A percentile compares a stretch with the other conserved stretches of the same genome.
phyloP scores from a whole-genome alignment of 306 rosid genomes.

The Dalbergia cultrata region DNA sequence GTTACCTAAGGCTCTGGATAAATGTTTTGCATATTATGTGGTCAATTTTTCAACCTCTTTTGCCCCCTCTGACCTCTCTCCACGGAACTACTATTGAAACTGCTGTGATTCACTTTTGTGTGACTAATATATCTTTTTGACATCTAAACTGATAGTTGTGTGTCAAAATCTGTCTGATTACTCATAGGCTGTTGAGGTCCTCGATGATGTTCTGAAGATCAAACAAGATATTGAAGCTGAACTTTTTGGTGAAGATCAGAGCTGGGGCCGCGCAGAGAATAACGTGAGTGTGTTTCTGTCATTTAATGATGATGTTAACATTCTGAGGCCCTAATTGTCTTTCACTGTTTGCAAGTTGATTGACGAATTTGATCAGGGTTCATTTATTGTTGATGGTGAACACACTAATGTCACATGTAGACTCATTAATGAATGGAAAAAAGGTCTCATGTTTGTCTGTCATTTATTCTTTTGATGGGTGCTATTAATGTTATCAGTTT shows the following conservation, averaged over 20 bases:
- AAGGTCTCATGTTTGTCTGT: neutral
- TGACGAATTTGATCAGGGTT: neutral
- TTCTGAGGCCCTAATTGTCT: neutral
- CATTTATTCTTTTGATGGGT: constrained; percentile 14
- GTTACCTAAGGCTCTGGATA: constrained; percentile 21
- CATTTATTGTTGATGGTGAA: constrained; percentile 16
- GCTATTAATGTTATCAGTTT: neutral
- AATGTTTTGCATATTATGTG: neutral
- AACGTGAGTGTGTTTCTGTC: constrained; percentile 62
- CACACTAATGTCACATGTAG: constrained; percentile 10
- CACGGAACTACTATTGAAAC: neutral
- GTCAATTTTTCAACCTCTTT: neutral
- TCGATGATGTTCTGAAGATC: constrained; percentile 72
- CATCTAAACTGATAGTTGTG: constrained; percentile 24
- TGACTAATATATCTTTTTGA: constrained; percentile 21
- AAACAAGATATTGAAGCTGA: constrained; percentile 83
- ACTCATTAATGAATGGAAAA: constrained; percentile 11
- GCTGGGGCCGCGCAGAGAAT: constrained; percentile 77
- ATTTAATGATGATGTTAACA: constrained; percentile 9
- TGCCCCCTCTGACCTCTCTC: neutral
- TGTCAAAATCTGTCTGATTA: constrained; percentile 27
- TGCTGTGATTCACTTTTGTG: neutral
- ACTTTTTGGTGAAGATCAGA: constrained; percentile 86
- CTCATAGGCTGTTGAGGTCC: constrained; percentile 69
- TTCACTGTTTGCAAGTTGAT: constrained; percentile 22